Evolutionary conservation across 2,329 filamentous ascomycete species (phyloP).

Genomic region (Pleomassaria siparia): DNA sequence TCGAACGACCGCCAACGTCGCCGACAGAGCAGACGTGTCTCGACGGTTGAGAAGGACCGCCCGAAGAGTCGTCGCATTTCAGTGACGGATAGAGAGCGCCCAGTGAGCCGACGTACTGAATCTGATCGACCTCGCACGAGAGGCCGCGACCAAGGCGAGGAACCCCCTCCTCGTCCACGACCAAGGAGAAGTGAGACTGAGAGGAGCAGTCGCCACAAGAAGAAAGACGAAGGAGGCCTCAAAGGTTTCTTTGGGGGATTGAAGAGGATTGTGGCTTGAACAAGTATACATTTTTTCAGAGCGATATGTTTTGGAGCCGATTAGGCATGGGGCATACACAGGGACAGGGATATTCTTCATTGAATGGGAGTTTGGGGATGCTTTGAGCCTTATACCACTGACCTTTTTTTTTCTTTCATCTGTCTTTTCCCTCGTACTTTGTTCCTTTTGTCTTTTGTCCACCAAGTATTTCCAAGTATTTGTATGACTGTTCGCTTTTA

Average conservation of each 20-base stretch:
- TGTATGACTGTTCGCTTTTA: slow-evolving; percentile 13
- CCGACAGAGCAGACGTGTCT: slow-evolving; percentile 23
- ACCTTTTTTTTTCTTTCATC: slow-evolving; percentile 6
- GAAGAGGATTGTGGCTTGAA: slow-evolving; percentile 30
- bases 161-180: slow-evolving; percentile 16
- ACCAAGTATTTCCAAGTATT: slow-evolving; percentile 14
- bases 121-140: slow-evolving; percentile 30
- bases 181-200: slow-evolving; percentile 30
- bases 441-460: neutral
- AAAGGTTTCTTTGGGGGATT: slow-evolving; percentile 36
- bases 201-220: slow-evolving; percentile 23
- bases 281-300: slow-evolving; percentile 5
- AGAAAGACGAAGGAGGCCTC: slow-evolving; percentile 33
- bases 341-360: slow-evolving; percentile 10
- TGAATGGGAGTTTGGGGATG: slow-evolving; percentile 14
- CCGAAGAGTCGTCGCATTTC: slow-evolving; percentile 35
- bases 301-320: neutral
- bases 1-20: slow-evolving; percentile 29
- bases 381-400: slow-evolving; percentile 14
- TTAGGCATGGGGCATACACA: slow-evolving; percentile 5
- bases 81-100: slow-evolving; percentile 33
- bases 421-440: slow-evolving; percentile 1
- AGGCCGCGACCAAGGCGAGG: slow-evolving; percentile 20
- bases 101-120: slow-evolving; percentile 28
- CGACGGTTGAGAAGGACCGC: slow-evolving; percentile 28